Evolutionary conservation across 1,139 yeast genomes (phyloP).

Genomic region (Geotrichum aggregatum): DNA sequence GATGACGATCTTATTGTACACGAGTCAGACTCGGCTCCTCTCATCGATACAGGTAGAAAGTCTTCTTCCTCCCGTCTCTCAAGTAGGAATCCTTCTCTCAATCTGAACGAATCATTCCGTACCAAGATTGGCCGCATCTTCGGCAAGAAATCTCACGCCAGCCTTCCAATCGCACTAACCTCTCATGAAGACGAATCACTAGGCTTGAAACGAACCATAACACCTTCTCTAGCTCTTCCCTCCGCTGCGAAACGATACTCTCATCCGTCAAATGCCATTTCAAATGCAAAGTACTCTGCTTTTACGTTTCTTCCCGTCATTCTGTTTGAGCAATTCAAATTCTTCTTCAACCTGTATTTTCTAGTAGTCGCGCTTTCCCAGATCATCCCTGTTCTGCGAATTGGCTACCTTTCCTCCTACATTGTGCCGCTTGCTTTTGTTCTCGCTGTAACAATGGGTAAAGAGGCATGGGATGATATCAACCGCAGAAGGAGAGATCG

Average conservation of each 20-base stretch:
- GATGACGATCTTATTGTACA: conserved; percentile 7
- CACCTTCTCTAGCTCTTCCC: conserved; percentile 5
- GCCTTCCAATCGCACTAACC: neutral
- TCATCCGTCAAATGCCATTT: conserved; percentile 75
- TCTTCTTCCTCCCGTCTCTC: neutral
- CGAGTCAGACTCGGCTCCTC: conserved; percentile 6
- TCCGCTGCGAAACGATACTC: conserved; percentile 25
- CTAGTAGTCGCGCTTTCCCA: conserved; percentile 91
- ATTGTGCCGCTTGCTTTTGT: conserved; percentile 94
- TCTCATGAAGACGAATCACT: neutral
- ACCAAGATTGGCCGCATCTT: neutral
- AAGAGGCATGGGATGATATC: conserved; percentile 93
- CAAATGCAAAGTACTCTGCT: conserved; percentile 92
- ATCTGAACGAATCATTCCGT: neutral
- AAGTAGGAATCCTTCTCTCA: neutral
- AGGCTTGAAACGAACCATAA: neutral
- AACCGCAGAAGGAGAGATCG: conserved; percentile 83
- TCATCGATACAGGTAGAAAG: neutral
- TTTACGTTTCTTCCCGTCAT: conserved; percentile 83
- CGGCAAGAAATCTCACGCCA: neutral
- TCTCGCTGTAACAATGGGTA: conserved; percentile 83
- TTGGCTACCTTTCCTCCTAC: conserved; percentile 90
- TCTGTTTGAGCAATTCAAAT: conserved; percentile 92
- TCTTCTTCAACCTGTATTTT: conserved; percentile 90
- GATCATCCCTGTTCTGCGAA: conserved; percentile 81